phyloP scores from a whole-genome alignment of 2,329 filamentous ascomycete species.

The Botrytis galanthina region DNA sequence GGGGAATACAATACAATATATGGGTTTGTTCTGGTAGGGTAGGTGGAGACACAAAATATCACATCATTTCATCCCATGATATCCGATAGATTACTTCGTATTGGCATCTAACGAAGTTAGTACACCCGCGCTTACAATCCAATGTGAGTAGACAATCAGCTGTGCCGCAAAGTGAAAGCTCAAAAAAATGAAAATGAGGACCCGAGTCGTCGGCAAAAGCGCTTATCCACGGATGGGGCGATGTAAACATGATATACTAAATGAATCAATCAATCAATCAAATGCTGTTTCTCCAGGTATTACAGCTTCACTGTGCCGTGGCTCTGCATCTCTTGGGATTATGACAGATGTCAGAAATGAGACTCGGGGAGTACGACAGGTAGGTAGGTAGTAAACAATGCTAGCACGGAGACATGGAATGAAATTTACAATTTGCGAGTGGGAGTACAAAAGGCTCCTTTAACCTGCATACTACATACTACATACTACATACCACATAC shows the following conservation, averaged over 20 bases:
- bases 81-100: neutral
- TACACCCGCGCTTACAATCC: neutral
- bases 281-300: neutral
- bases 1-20: neutral
- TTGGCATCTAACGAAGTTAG: neutral
- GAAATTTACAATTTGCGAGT: neutral
- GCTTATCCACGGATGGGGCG: neutral
- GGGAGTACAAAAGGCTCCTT: conserved; percentile 1
- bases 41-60: neutral
- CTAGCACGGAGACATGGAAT: neutral
- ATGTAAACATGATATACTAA: neutral
- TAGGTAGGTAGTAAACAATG: neutral
- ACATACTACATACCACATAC: conserved; percentile 3
- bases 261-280: neutral
- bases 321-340: neutral
- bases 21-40: neutral
- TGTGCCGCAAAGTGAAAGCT: neutral
- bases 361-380: neutral
- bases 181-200: neutral
- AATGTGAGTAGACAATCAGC: neutral
- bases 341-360: conserved; percentile 1
- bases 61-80: neutral
- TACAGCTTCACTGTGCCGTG: neutral
- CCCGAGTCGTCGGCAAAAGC: conserved; percentile 2
- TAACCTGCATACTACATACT: conserved; percentile 1